Evolutionary conservation across 495 filamentous ascomycete species (phyloP), one percentile per base, ranked within the genome.

Genomic region (Cercophora samala): DNA sequence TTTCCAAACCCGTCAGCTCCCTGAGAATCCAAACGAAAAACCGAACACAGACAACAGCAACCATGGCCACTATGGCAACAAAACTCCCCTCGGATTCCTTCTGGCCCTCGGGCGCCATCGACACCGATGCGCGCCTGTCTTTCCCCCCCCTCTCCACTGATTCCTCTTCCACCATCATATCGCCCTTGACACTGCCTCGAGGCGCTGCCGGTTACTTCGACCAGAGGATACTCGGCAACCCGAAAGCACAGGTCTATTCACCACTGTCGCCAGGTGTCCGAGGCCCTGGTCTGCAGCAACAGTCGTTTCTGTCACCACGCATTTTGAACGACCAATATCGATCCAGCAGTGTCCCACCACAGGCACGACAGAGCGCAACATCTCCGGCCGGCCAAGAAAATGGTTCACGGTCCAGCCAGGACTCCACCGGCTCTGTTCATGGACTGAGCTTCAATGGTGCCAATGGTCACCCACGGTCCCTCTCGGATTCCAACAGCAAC

Each of bases 131-230:
- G 25, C 66, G 46, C 58, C 21, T 68, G n/a, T 72, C 64, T 3
- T 67, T 73, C 37, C 68, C 76, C 6, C 2, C 68, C 46, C 67
- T 74, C 23, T 69, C 72, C 69, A 66, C 60, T 64, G 76, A 75
- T 46, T 68, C 66, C 13, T 68, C 76, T 29, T 69, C 75, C 53
- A 76, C 79, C 24, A 62, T 81, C 62, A 79, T 81, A 60, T 81
- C 80, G 5, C 80, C 79, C 11, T 64, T 82, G 53, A 66, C 75
- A 24, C 69, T 82, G 61, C 76, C 79, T 29, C 76, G 71, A 24
- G 74, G 76, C 22, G 61, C 77, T 58, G 53, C 66, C 11, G 72
- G 75, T 42, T 80, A 75, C 67, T 74, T 81, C 54, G 75, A 80
- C 64, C 71, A 73, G 11, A 32, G 66, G 25, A 60, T 67, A 3